Base-by-base conservation (phyloP, 1,139 yeast species). In the Saccharomyces hybrid region DNA sequence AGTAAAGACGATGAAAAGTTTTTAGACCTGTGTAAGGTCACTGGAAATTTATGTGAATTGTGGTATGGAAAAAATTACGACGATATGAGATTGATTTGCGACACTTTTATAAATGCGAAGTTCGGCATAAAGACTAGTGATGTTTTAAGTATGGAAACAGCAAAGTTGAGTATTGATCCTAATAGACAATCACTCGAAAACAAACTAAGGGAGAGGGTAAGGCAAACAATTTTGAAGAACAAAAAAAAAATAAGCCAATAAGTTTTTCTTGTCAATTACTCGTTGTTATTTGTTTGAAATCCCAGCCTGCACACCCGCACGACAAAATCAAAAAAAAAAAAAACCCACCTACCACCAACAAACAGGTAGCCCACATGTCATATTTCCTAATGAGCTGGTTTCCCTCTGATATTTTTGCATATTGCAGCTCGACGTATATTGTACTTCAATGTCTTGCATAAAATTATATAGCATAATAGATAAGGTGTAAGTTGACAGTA, bases 11-110 rank as follows among this genome's bases (percentile, higher is more conserved):
- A 62, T 50, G 55, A 46, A 46, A 27, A 44, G 46, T 14, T 62
- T n/a, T 58, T 62, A 4, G 61, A 61, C 41, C 52, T 67, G 28
- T 63, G 69, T 57, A 55, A 59, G 41, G 54, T 58, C 49, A 63
- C 67, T 2, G 63, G 64, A 28, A 55, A 57, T 23, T 53, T 67
- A 27, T 59, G 62, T 52, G 69, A 66, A 48, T 47, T 59, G 47
- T 66, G 63, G 61, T 55, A 57, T 46, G 50, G 53, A 9, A 55
- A 60, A n/a, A 59, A 62, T 29, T 48, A 52, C 38, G 49, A 53
- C 23, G 65, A 60, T 34, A 56, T 63, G 62, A 55, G 51, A 25
- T 50, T 54, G 28, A 47, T 63, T 14, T 55, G 62, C 46, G 62
- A 62, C 34, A 55, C 57, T 11, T 60, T 60, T 52, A 55, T 64